Evolutionary conservation across 75 land plant species (phyloP), one percentile per base, ranked within the genome.

Genomic region (Picea glauca): DNA sequence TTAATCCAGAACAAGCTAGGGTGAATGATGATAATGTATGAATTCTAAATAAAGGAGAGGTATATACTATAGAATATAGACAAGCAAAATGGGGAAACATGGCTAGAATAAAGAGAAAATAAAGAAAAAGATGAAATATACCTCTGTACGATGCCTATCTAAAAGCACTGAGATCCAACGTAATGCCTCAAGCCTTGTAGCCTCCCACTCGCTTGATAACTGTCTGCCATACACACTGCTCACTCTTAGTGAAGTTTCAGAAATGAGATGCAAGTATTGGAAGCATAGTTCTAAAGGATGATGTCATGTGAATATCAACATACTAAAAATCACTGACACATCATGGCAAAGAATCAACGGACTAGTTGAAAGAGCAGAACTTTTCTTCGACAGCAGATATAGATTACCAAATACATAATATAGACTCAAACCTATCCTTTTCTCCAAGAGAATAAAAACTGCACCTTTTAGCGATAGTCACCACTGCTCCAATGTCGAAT

Each of bases 171-270:
- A 75, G 11, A 86, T 86, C 88, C 88, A 86, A 54, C 79, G 79
- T 58, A 83, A 78, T 17, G 88, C 88, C 73, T 86, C 88, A 21
- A 86, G 75, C 14, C 88, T 64, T 21, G 88, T 86, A 26, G 80
- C 80, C 72, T 83, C 88, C 77, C 76, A 81, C 58, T 83, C 86
- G 66, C 86, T 86, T 72, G 56, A 74, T 46, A 86, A 70, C 76
- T 86, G 86, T 77, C 85, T 83, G 78, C 9, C 30, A 43, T 46
- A 12, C 50, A 43, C 59, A 46, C 15, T 17, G n/a, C 73, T 33
- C 56, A 50, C 56, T 11, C 56, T 50, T 50, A 50, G 56, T 9
- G 56, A 11, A 50, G 56, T 50, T 50, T 50, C 56, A 50, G 12
- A 50, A 50, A 50, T 9, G 56, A 50, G 56, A 50, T 50, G 56